A percentile compares a stretch with the other conserved stretches of the same genome.
Conservation (phyloP, 2,329 filamentous ascomycete genomes). For the Scytalidium lignicola region DNA sequence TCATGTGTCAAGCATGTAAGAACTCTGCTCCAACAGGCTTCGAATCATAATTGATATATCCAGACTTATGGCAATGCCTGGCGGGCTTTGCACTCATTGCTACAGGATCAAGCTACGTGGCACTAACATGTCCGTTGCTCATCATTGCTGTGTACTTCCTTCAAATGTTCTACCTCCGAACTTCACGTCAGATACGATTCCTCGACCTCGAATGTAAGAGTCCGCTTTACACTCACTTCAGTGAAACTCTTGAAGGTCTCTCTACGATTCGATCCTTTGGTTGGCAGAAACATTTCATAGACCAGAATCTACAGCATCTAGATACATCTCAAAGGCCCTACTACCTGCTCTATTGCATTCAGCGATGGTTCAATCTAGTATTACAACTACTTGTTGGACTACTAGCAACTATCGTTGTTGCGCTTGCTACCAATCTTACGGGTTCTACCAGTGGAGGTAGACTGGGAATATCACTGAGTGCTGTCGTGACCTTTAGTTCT, state of each 20-base stretch:
- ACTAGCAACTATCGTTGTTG: conserved; percentile 18
- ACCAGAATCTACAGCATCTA: conserved; percentile 41
- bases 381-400: conserved; percentile 40
- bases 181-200: conserved; percentile 53
- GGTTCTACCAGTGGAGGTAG: conserved; percentile 10
- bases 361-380: conserved; percentile 50
- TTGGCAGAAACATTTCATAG: conserved; percentile 40
- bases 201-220: conserved; percentile 58
- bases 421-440: conserved; percentile 11
- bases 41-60: too few species aligned
- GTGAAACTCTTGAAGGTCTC: conserved; percentile 49
- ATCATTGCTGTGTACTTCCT: conserved; percentile 41
- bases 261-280: conserved; percentile 52
- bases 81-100: conserved; percentile 1
- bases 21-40: too few species aligned
- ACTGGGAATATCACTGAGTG: conserved; percentile 14
- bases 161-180: conserved; percentile 54
- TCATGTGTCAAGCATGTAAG: too few species aligned
- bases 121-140: conserved; percentile 40
- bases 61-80: too few species aligned
- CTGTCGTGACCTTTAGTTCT: conserved; percentile 14
- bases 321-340: conserved; percentile 51
- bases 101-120: not conserved
- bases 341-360: conserved; percentile 52
- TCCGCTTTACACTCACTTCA: conserved; percentile 53